Conservation (phyloP, 768 basidiomycete species). For the Suillus brevipes region DNA sequence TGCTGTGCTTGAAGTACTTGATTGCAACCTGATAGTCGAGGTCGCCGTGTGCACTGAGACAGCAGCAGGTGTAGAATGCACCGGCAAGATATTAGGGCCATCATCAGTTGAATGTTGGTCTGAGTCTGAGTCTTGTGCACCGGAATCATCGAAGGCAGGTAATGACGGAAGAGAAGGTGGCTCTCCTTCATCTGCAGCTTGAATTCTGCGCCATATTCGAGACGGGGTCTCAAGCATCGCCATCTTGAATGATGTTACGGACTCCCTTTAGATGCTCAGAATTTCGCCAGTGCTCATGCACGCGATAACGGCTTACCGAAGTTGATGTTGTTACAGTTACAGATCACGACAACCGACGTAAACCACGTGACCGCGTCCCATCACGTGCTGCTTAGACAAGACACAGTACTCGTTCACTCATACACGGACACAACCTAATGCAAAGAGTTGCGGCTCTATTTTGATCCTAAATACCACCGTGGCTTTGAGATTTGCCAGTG, state of each 20-base stretch:
- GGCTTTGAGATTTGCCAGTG: no score
- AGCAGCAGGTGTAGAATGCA: conserved; percentile 67
- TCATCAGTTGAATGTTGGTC: conserved; percentile 42
- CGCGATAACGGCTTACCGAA: conserved; percentile 3
- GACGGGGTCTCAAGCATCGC: conserved; percentile 78
- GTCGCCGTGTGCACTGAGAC: conserved; percentile 50
- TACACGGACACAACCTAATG: no score
- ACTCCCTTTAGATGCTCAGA: neutral
- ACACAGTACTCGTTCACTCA: no score
- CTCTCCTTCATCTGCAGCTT: conserved; percentile 70
- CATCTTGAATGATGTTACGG: conserved; percentile 28
- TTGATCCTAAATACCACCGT: no score
- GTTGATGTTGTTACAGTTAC: neutral
- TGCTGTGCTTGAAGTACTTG: conserved; percentile 49
- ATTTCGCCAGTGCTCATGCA: neutral
- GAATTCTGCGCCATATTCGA: conserved; percentile 80
- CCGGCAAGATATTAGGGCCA: conserved; percentile 47
- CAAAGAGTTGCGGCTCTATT: no score
- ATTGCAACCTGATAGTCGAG: conserved; percentile 49
- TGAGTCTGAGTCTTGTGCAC: conserved; percentile 36
- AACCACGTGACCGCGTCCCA: conserved; percentile 27
- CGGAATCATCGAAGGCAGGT: conserved; percentile 68
- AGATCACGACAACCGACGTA: conserved; percentile 10
- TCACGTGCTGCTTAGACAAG: neutral
- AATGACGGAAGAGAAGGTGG: conserved; percentile 83